Evolutionary conservation across 179 eudicot species (phyloP), one percentile per base, ranked within the genome.

Genomic region (Corrigiola litoralis): DNA sequence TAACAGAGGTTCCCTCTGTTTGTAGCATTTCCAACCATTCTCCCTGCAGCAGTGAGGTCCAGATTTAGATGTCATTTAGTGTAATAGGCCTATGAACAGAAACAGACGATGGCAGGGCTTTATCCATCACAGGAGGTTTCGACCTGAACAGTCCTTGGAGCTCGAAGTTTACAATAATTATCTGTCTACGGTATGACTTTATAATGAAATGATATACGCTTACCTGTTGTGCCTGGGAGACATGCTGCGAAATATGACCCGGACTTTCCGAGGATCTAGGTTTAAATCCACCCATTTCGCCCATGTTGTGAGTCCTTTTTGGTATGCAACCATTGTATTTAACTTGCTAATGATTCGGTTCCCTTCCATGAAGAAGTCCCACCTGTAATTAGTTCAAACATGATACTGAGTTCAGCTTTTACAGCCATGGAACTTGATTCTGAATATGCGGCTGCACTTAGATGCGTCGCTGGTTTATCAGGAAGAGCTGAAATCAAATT

Each of bases 151-250:
- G n/a, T n/a, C n/a, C n/a, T n/a, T n/a, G n/a, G n/a, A n/a, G n/a
- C n/a, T n/a, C n/a, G n/a, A n/a, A n/a, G n/a, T n/a, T n/a, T n/a
- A n/a, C n/a, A n/a, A n/a, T n/a, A n/a, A n/a, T n/a, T n/a, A n/a
- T n/a, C n/a, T n/a, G n/a, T n/a, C n/a, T n/a, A n/a, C n/a, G n/a
- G n/a, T n/a, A n/a, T n/a, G n/a, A n/a, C n/a, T n/a, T n/a, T n/a
- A n/a, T n/a, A n/a, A n/a, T n/a, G n/a, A n/a, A n/a, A n/a, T n/a
- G n/a, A n/a, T n/a, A n/a, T 14, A 18, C 23, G 13, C 25, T 3
- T 75, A 83, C 95, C 85, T 88, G 87, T 84, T 90, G 67, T 90
- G 97, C 40, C 78, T 73, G 1, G 97, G 92, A 16, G 97, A 88
- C 92, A 86, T 85, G 81, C 77, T 90, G 59, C 95, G 84, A 72